Conservation (phyloP, 768 basidiomycete species). For the Leccinum obscurum region DNA sequence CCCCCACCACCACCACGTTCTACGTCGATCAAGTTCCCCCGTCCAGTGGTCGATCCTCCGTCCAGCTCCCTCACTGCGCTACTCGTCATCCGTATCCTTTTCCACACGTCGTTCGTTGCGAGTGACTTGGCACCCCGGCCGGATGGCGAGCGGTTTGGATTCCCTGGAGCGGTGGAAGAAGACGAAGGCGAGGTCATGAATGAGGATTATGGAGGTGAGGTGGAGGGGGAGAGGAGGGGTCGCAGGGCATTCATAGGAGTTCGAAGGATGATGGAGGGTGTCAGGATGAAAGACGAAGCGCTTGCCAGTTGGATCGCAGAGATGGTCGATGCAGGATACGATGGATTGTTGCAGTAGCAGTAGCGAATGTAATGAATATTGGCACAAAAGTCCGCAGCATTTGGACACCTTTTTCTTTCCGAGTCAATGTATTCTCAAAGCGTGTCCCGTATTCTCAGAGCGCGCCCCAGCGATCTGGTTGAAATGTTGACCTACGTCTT, state of each 20-base stretch:
- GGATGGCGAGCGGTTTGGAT: constrained; percentile 86
- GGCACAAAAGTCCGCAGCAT: constrained; percentile 4
- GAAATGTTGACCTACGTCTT: background rate
- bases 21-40: constrained; percentile 56
- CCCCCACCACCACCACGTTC: constrained; percentile 71
- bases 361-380: background rate
- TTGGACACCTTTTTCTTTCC: background rate
- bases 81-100: constrained; percentile 80
- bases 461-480: background rate
- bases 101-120: constrained; percentile 75
- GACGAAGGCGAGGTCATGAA: constrained; percentile 61
- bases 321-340: constrained; percentile 53
- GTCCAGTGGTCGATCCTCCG: constrained; percentile 63
- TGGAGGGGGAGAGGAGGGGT: constrained; percentile 71
- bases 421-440: background rate
- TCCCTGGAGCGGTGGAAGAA: constrained; percentile 80
- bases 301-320: constrained; percentile 60
- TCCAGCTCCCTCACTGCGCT: constrained; percentile 78
- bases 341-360: constrained; percentile 30
- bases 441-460: background rate
- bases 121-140: constrained; percentile 62
- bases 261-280: constrained; percentile 58
- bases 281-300: constrained; percentile 64
- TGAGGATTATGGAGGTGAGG: constrained; percentile 42
- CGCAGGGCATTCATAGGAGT: constrained; percentile 67